Conservation (phyloP, 768 basidiomycete species). For the Hydnomerulius pinastri region DNA sequence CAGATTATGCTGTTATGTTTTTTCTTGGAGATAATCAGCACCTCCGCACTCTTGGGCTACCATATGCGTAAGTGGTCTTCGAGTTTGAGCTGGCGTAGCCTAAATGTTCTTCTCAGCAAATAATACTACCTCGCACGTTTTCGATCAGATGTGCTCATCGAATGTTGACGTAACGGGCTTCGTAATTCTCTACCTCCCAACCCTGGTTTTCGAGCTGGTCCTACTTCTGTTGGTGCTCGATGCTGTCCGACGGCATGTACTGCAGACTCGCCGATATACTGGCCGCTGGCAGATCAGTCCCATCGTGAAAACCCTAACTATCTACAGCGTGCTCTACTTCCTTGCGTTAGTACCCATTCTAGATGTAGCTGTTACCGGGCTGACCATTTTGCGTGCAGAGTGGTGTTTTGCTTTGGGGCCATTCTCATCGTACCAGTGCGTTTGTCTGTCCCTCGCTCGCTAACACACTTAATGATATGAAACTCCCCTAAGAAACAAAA, state of each 20-base stretch:
- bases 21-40: background rate
- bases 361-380: background rate
- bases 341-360: background rate
- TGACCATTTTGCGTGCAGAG: background rate
- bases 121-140: background rate
- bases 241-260: background rate
- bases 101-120: background rate
- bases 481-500: background rate
- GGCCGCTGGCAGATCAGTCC: background rate
- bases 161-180: background rate
- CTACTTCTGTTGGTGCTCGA: background rate
- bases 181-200: background rate
- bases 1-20: background rate
- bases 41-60: background rate
- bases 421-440: background rate
- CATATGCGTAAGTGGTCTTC: background rate
- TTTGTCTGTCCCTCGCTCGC: background rate
- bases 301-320: background rate
- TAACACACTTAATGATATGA: background rate
- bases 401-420: background rate
- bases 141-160: background rate
- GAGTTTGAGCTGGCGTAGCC: background rate
- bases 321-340: slow-evolving; percentile 3
- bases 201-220: background rate
- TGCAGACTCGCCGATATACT: background rate